A percentile compares a stretch with the other conserved stretches of the same genome.
These are phyloP conservation scores for Solidago caesia DNA, from an alignment of 129 eudicot species.

Conservation along the genomic window DNA sequence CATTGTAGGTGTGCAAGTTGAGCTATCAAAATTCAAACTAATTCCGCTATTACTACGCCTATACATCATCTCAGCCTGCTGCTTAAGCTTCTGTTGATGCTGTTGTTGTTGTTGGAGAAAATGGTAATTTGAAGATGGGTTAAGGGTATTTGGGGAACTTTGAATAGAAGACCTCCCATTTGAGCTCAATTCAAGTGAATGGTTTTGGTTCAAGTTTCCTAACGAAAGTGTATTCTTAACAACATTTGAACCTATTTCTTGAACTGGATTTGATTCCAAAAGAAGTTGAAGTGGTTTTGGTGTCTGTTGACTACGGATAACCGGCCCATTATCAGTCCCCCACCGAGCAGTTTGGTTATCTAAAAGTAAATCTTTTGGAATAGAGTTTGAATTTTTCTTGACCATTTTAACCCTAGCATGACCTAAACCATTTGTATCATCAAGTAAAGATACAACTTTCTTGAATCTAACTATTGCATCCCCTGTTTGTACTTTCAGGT, in stretches of 20 bases:
- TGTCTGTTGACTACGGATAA: constrained; percentile 28
- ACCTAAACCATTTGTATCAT: constrained; percentile 49
- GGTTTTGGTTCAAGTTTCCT: constrained; percentile 34
- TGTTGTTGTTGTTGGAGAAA: constrained; percentile 51
- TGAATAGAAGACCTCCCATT: constrained; percentile 53
- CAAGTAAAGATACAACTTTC: constrained; percentile 78
- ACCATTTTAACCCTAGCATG: constrained; percentile 83
- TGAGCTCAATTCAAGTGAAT: constrained; percentile 54
- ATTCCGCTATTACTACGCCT: constrained; percentile 76
- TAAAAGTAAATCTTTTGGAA: constrained; percentile 55
- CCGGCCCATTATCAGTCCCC: background rate
- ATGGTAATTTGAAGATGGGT: constrained; percentile 36
- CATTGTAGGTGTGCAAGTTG: constrained; percentile 87
- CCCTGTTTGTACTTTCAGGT: constrained; percentile 66
- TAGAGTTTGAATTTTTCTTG: constrained; percentile 49
- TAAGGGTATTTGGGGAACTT: constrained; percentile 41
- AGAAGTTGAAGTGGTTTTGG: constrained; percentile 61
- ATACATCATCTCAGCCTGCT: constrained; percentile 81
- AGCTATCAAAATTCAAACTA: constrained; percentile 78
- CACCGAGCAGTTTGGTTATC: constrained; percentile 31
- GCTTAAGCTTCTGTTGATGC: constrained; percentile 44
- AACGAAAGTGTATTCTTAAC: constrained; percentile 53
- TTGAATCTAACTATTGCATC: constrained; percentile 82
- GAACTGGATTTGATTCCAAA: constrained; percentile 43
- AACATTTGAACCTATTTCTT: constrained; percentile 56